Base-by-base conservation (phyloP, 768 basidiomycete genomes). In the Rhodosporidiobolus odoratus region DNA sequence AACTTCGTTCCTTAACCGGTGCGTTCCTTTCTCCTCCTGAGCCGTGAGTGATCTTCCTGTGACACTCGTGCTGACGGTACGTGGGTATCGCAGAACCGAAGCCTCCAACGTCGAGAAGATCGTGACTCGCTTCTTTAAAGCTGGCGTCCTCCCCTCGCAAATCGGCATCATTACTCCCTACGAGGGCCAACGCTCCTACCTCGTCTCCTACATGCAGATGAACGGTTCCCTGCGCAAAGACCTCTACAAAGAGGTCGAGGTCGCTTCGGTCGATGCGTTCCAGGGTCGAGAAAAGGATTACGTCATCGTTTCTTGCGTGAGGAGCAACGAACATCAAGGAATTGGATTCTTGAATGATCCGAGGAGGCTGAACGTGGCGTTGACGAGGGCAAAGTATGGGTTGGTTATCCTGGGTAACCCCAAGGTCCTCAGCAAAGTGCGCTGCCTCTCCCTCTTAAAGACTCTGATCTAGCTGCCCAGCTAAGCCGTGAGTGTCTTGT, bases 381-480 rank as follows among this genome's bases (percentile, higher is more conserved):
- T 99, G 53, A 97, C 96, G 2, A 86, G 96, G 72, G 95, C 96
- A 48, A 98, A 97, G 80, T 99, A 98, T 78, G 96, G 96, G 4
- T 89, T 95, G 15, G 96, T 99, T 59, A 97, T 99, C 76, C 84
- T 99, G n/a, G 96, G 96, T n/a, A 99, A 99, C 79, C 96, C 96
- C 5, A 98, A 98, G 80, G 95, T 99, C 65, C 83, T 99, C 58
- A 96, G 92, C 88, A 99, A 98, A 88, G 95, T 92, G 45, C 71
- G 79, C 69, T 23, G 19, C 25, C 35, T 56, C 10, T 16, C n/a
- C n/a, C 62, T 32, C 27, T 58, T 45, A 12, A n/a, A n/a, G 17
- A 16, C n/a, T n/a, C 48, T 53, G 12, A 13, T 53, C 52, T 53
- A 23, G 8, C 48, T 34, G 23, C n/a, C 30, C 37, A 6, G 25